Percentiles rank a stretch among this genome's conserved stretches.
Conservation (phyloP, 345 rosid genomes). For the Brassica cretica region DNA sequence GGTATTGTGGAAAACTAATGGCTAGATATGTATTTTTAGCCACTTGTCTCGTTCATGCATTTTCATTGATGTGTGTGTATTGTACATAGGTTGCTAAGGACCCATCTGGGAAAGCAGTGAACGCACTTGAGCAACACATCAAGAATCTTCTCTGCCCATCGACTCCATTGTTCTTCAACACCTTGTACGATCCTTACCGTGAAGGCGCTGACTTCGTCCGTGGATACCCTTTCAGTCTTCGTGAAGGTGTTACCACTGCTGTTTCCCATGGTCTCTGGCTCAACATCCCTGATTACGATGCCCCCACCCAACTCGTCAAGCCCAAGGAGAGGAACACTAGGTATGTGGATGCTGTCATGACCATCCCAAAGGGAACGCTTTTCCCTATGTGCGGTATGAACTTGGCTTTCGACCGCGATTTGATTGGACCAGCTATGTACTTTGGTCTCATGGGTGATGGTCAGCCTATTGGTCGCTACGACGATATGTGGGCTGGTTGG, state of each 20-base stretch:
- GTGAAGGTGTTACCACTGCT: conserved; percentile 94
- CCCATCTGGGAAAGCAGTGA: conserved; percentile 75
- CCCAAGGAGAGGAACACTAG: conserved; percentile 91
- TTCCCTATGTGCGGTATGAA: conserved; percentile 99
- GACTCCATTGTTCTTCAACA: conserved; percentile 93
- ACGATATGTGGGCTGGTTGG: conserved; percentile 99
- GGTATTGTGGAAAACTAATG: background rate
- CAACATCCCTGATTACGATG: conserved; percentile 97
- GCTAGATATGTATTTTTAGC: background rate
- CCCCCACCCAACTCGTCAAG: conserved; percentile 98
- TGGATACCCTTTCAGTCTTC: conserved; percentile 92
- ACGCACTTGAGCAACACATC: conserved; percentile 95
- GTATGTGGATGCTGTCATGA: conserved; percentile 86
- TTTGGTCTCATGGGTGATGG: conserved; percentile 98
- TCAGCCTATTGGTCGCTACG: conserved; percentile 92
- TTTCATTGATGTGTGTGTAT: background rate
- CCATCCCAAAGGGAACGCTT: conserved; percentile 90
- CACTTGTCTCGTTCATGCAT: background rate
- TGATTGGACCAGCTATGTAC: conserved; percentile 98
- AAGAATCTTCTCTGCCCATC: conserved; percentile 84
- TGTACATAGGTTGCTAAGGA: conserved; percentile 81
- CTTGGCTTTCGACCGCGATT: conserved; percentile 77
- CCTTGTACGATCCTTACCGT: conserved; percentile 83
- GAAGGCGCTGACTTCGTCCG: conserved; percentile 97
- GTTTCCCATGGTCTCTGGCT: conserved; percentile 99